Conservation (phyloP, 257 asterid genomes). For the Vinca minor region DNA sequence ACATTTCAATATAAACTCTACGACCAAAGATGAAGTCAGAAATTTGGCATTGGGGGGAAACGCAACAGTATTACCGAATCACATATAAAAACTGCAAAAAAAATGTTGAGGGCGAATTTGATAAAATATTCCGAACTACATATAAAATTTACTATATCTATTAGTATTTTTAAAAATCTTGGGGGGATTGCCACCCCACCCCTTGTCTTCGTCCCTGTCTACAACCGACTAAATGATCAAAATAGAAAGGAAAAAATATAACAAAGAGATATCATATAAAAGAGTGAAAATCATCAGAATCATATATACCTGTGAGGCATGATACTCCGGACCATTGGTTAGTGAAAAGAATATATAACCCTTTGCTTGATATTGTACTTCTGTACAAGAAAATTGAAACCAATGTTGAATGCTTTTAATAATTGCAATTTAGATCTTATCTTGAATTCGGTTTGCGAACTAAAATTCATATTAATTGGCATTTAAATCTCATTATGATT, state of each 20-base stretch:
- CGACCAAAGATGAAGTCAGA: too few species aligned
- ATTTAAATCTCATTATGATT: background rate
- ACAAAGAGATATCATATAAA: too few species aligned
- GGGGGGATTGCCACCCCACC: too few species aligned
- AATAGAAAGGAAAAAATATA: background rate
- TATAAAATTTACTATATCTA: too few species aligned
- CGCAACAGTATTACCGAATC: too few species aligned
- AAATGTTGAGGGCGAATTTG: too few species aligned
- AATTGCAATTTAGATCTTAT: background rate
- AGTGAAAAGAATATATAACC: constrained; percentile 48
- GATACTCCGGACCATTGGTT: constrained; percentile 48
- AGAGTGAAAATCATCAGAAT: too few species aligned
- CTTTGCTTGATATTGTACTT: constrained; percentile 12
- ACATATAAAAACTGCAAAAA: too few species aligned
- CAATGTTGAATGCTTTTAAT: background rate
- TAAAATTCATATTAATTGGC: background rate
- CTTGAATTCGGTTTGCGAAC: background rate
- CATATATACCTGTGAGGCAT: constrained; percentile 47
- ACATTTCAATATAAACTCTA: background rate
- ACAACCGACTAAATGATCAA: background rate
- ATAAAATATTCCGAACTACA: too few species aligned
- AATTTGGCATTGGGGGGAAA: too few species aligned
- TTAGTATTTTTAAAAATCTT: too few species aligned
- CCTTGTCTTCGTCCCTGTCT: too few species aligned
- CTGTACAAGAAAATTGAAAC: constrained; percentile 15